Base-by-base conservation (phyloP, 371 early-diverging fungal species). In the Mortierella sp. region DNA sequence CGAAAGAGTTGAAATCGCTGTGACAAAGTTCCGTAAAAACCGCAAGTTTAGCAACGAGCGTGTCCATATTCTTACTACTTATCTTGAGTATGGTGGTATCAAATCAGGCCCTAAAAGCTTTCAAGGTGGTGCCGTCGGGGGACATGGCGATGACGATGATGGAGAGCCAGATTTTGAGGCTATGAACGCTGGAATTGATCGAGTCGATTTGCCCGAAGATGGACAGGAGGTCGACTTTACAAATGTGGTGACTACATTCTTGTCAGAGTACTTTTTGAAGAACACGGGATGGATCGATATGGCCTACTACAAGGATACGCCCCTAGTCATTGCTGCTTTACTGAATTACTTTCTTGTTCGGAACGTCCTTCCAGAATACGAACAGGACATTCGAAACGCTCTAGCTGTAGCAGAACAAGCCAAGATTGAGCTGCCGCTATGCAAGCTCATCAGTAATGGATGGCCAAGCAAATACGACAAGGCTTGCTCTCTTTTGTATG, bases 61-160 rank as follows among this genome's bases (percentile, higher is more conserved):
- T 28, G 70, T 66, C 0, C 70, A 70, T 42, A 83, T 90, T 29
- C 79, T 90, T 70, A 85, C 87, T 29, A 70, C 76, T 54, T 90
- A 90, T 40, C 83, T 90, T n/a, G 68, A 70, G 13, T 90, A 86
- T 66, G 90, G 90, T 32, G 88, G 90, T 9, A 88, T 90, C 53
- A 70, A 75, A 0, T 80, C 86, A 0, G 89, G 89, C 0, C 90
- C 84, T 23, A 90, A 90, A 59, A 85, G 85, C 12, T 90, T 87
- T 60, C 80, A 85, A 64, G 80, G 80, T 6, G 80, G 80, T 23
- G 89, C 89, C 80, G 83, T 0, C n/a, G n/a, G n/a, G n/a, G n/a
- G 75, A 85, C 29, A 88, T 84, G 0, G 81, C 82, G 76, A 81
- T 61, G 78, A 85, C 54, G 82, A 85, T 1, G 84, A 84, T 17